Evolutionary conservation across 2,329 filamentous ascomycete genomes (phyloP), one percentile per base, ranked within the genome.

Genomic region (Hypoxylon sp.): DNA sequence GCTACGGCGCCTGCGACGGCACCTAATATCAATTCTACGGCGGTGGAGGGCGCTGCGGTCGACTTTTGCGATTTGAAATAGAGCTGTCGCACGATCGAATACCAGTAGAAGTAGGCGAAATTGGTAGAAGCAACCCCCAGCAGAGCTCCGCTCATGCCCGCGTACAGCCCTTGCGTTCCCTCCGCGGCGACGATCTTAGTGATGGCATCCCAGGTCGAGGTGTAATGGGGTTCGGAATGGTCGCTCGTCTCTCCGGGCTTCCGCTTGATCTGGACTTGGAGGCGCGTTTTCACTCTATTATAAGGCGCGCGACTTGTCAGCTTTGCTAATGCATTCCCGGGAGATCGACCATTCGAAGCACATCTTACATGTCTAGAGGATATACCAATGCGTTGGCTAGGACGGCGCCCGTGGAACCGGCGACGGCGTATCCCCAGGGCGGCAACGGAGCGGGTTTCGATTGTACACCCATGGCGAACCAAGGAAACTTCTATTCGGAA

Each of bases 81-180:
- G 19, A 97, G 79, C 15, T 88, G 88, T 67, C 95, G 89, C 30
- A 97, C 92, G 26, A 95, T 81, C 4, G 93, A 94, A 78, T 98
- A 98, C 94, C 94, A 98, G 82, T 99, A 99, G 78, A 99, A 99
- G 81, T 99, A 99, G 73, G 95, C 95, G 76, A 99, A 99, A 79
- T 99, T 99, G 54, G 94, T 98, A 24, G 94, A 97, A 1, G 93
- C 94, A 34, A 99, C 95, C 56, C 95, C 95, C 53, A 98, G 81
- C 17, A 99, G 83, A 4, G 94, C 89, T 52, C 94, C 94, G 63
- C 88, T 85, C 77, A 99, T 94, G 64, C 95, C 95, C 54, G 91
- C 88, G 74, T 99, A 99, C 6, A 99, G 86, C 6, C 95, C 95
- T 48, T 82, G 73, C 7, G 95, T 59, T 30, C 95, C 95, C 70